Percentiles rank a stretch among this genome's conserved stretches.
phyloP scores from a whole-genome alignment of 257 asterid species.

The Solanum pimpinellifolium region DNA sequence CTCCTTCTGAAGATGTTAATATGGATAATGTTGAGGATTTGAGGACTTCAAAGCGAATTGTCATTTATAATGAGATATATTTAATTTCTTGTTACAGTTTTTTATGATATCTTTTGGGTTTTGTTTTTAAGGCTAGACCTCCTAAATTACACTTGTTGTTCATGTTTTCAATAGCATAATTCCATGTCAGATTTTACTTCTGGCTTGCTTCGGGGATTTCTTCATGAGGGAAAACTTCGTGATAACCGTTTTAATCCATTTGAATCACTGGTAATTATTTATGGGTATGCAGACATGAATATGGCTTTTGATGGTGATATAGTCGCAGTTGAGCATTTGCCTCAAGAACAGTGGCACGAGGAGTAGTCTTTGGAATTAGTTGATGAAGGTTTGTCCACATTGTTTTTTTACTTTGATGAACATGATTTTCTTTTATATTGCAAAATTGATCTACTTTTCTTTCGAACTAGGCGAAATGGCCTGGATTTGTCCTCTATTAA shows the following conservation, averaged over 20 bases:
- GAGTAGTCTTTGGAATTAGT: constrained; percentile 63
- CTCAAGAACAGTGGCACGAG: constrained; percentile 81
- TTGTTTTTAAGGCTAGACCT: neutral
- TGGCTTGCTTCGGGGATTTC: constrained; percentile 80
- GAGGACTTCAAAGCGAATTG: constrained; percentile 86
- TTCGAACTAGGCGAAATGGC: neutral
- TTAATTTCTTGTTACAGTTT: neutral
- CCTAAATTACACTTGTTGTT: constrained; percentile 5
- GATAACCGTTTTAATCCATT: constrained; percentile 88
- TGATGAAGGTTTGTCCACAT: constrained; percentile 49
- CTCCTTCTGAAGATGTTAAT: constrained; percentile 29
- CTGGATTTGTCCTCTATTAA: neutral
- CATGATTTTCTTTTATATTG: neutral
- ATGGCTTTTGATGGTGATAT: constrained; percentile 95
- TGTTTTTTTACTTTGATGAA: neutral
- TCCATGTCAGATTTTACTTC: constrained; percentile 97
- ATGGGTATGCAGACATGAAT: constrained; percentile 85
- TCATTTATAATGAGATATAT: constrained; percentile 66
- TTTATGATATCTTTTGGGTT: neutral
- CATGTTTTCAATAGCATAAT: constrained; percentile 60
- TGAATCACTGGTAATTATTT: constrained; percentile 80
- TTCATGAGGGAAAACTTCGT: constrained; percentile 94
- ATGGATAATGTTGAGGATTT: constrained; percentile 49
- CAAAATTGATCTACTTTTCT: neutral
- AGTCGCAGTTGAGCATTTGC: constrained; percentile 85